phyloP scores from a whole-genome alignment of 2,329 filamentous ascomycete species.

The Apiospora aurea region DNA sequence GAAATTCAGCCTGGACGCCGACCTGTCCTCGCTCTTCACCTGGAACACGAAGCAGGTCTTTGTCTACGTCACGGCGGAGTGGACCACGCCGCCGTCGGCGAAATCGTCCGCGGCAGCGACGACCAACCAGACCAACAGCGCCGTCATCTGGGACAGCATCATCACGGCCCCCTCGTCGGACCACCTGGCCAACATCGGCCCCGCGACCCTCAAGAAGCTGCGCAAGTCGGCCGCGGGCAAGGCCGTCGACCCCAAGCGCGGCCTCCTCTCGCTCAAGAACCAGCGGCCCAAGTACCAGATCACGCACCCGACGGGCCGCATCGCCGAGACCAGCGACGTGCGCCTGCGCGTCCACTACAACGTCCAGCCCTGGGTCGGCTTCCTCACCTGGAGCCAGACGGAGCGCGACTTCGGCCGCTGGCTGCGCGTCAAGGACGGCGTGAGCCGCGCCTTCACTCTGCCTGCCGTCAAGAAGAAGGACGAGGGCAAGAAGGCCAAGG shows the following conservation, averaged over 20 bases:
- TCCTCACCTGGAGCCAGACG: conserved; percentile 78
- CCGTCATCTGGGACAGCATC: conserved; percentile 95
- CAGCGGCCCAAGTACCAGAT: conserved; percentile 97
- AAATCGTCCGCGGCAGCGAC: conserved; percentile 38
- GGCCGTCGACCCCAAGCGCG: conserved; percentile 66
- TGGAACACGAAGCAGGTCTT: conserved; percentile 99
- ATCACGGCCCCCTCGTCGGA: conserved; percentile 77
- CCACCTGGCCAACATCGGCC: conserved; percentile 67
- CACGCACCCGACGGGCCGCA: conserved; percentile 82
- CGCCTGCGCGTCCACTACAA: conserved; percentile 90
- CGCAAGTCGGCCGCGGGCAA: conserved; percentile 65
- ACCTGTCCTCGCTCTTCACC: conserved; percentile 91
- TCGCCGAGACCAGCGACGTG: conserved; percentile 77
- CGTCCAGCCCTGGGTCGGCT: conserved; percentile 95
- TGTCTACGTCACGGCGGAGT: conserved; percentile 89
- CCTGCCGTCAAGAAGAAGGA: conserved; percentile 70
- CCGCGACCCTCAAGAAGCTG: conserved; percentile 68
- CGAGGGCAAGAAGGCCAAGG: conserved; percentile 38
- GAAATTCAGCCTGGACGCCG: conserved; percentile 90
- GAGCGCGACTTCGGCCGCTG: conserved; percentile 64
- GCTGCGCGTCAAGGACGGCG: conserved; percentile 70
- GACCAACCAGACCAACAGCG: conserved; percentile 63
- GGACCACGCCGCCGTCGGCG: conserved; percentile 50
- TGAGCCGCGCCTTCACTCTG: conserved; percentile 69
- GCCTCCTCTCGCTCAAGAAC: conserved; percentile 78